Percentiles rank a stretch among this genome's conserved stretches.
phyloP scores from a whole-genome alignment of 1,139 yeast species.

The Zygosaccharomyces sapae region DNA sequence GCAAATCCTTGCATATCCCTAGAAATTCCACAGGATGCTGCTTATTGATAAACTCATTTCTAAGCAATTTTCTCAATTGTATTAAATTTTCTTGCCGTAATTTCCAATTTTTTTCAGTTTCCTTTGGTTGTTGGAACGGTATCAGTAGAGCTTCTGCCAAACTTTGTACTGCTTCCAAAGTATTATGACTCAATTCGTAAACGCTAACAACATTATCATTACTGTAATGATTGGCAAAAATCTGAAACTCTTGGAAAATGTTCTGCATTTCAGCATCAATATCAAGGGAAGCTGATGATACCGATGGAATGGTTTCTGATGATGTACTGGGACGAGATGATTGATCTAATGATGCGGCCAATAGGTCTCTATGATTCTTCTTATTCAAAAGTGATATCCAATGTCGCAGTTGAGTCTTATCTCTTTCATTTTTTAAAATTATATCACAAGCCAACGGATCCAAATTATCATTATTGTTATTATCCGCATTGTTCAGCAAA shows the following conservation, averaged over 20 bases:
- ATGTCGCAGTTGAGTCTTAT: not conserved
- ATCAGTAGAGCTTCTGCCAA: constrained; percentile 40
- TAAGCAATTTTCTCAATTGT: constrained; percentile 53
- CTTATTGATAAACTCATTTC: constrained; percentile 49
- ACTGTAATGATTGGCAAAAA: constrained; percentile 6
- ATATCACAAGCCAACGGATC: not conserved
- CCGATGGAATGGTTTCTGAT: not conserved
- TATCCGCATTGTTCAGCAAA: constrained; percentile 15
- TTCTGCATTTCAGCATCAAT: constrained; percentile 16
- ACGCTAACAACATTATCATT: constrained; percentile 9
- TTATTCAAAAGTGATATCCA: not conserved
- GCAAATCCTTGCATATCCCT: constrained; percentile 28
- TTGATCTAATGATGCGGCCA: not conserved
- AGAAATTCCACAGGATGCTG: constrained; percentile 46
- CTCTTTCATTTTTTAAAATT: not conserved
- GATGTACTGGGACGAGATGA: not conserved
- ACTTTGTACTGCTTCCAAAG: constrained; percentile 38
- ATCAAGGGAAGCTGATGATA: constrained; percentile 11
- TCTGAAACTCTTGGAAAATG: constrained; percentile 13
- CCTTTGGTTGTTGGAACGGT: constrained; percentile 61
- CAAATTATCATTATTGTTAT: not conserved
- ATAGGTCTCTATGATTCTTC: not conserved
- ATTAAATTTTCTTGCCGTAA: constrained; percentile 60
- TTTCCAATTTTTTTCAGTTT: constrained; percentile 86
- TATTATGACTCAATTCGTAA: constrained; percentile 25